phyloP scores from a whole-genome alignment of 352 stramenopile genomes.

The Globisporangium solare region DNA sequence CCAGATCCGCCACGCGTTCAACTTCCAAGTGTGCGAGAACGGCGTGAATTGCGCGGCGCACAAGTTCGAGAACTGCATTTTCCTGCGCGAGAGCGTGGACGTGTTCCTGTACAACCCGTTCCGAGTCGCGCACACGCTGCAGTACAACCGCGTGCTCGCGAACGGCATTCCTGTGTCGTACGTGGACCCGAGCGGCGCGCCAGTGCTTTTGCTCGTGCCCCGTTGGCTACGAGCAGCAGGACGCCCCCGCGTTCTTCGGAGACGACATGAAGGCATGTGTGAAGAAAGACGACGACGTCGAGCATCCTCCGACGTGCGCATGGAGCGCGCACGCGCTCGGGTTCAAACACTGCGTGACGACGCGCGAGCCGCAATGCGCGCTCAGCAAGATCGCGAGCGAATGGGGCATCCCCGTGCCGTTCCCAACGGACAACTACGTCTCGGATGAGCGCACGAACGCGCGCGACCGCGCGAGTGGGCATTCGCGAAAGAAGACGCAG shows the following conservation, averaged over 20 bases:
- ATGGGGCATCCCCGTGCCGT: slow-evolving; percentile 38
- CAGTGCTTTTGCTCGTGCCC: slow-evolving; percentile 63
- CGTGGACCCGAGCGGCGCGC: slow-evolving; percentile 21
- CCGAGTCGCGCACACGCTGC: slow-evolving; percentile 27
- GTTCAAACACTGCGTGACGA: slow-evolving; percentile 32
- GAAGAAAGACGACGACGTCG: slow-evolving; percentile 20
- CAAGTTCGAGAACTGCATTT: slow-evolving; percentile 33
- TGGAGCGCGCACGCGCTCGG: slow-evolving; percentile 36
- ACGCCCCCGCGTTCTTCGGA: slow-evolving; percentile 1
- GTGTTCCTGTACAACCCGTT: slow-evolving; percentile 68
- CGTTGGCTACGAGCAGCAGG: slow-evolving; percentile 22
- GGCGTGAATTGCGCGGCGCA: slow-evolving; percentile 13
- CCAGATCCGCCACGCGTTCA: slow-evolving; percentile 14
- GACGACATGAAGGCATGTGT: slow-evolving; percentile 24
- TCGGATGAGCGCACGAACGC: slow-evolving; percentile 33
- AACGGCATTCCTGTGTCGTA: slow-evolving; percentile 46
- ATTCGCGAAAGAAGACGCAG: no score
- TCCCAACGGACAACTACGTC: slow-evolving; percentile 56
- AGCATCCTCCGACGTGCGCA: slow-evolving; percentile 20
- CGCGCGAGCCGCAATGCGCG: slow-evolving; percentile 1
- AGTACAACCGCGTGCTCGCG: slow-evolving; percentile 28
- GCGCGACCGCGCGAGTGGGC: slow-evolving; percentile 3
- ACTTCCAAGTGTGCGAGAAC: slow-evolving; percentile 14
- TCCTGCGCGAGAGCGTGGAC: slow-evolving; percentile 29
- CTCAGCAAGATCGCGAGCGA: slow-evolving; percentile 24